A percentile compares a stretch with the other conserved stretches of the same genome.
Conservation (phyloP, 1,284 basidiomycete species). For the Fomes fomentarius region DNA sequence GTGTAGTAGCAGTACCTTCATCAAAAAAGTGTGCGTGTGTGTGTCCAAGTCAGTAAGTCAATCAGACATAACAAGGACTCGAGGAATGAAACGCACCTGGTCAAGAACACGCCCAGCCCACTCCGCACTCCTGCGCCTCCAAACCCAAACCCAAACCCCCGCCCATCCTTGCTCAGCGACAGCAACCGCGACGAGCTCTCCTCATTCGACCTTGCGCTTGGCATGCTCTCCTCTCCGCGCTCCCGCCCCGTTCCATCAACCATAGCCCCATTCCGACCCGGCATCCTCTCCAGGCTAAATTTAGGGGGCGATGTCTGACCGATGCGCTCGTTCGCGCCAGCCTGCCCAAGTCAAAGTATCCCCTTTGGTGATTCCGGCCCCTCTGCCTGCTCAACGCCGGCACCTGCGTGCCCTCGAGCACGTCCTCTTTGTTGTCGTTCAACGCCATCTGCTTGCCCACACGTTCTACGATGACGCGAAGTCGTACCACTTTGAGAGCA, state of each 20-base stretch:
- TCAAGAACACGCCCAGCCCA: slow-evolving; percentile 50
- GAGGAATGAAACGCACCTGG: slow-evolving; percentile 49
- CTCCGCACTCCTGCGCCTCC: slow-evolving; percentile 16
- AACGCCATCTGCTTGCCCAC: too few species aligned
- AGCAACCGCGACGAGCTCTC: slow-evolving; percentile 36
- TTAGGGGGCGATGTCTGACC: slow-evolving; percentile 26
- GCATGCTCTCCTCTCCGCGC: slow-evolving; percentile 60
- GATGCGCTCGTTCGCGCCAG: slow-evolving; percentile 10
- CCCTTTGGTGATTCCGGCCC: slow-evolving; percentile 31
- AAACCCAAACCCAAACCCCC: slow-evolving; percentile 5
- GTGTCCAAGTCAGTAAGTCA: not conserved
- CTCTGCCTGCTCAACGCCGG: slow-evolving; percentile 23
- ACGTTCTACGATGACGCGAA: slow-evolving; percentile 54
- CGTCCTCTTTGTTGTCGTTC: too few species aligned
- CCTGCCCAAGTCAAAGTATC: slow-evolving; percentile 34
- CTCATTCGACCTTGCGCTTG: slow-evolving; percentile 49
- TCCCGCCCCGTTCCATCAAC: slow-evolving; percentile 40
- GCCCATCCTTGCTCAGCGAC: slow-evolving; percentile 29
- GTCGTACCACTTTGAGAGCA: slow-evolving; percentile 58
- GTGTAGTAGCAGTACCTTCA: slow-evolving; percentile 80
- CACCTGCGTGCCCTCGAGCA: slow-evolving; percentile 31
- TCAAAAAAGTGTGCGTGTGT: too few species aligned
- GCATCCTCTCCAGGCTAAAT: slow-evolving; percentile 21
- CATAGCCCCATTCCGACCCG: slow-evolving; percentile 11
- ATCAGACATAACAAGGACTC: not conserved